phyloP scores from a whole-genome alignment of 1,284 basidiomycete species.

The Tranzscheliella williamsii region DNA sequence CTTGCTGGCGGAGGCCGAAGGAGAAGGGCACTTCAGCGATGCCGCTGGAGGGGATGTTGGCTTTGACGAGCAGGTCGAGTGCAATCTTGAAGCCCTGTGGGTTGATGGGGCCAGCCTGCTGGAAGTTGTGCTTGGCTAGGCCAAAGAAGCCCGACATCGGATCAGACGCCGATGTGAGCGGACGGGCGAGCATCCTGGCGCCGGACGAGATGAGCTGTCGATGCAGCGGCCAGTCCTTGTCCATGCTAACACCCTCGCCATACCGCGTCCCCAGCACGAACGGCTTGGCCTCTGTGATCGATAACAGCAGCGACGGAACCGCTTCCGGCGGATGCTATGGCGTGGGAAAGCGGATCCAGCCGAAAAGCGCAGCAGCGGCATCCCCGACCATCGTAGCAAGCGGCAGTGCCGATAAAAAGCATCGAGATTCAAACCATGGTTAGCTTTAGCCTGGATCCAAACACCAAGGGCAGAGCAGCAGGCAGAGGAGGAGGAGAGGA shows the following conservation, averaged over 20 bases:
- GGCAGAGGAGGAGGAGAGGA: no score
- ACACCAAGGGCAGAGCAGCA: no score
- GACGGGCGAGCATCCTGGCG: constrained; percentile 63
- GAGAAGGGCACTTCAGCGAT: constrained; percentile 37
- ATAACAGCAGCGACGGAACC: constrained; percentile 62
- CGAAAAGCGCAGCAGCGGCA: no score
- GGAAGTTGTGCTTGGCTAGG: constrained; percentile 60
- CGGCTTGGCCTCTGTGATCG: constrained; percentile 57
- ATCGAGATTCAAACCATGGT: no score
- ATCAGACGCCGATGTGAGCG: constrained; percentile 63
- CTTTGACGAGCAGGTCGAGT: constrained; percentile 36
- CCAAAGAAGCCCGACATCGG: constrained; percentile 66
- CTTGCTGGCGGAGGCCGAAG: constrained; percentile 31
- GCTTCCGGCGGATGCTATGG: constrained; percentile 64
- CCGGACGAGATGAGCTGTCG: constrained; percentile 64
- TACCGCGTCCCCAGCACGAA: constrained; percentile 65
- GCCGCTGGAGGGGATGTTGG: constrained; percentile 11
- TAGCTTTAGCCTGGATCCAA: no score
- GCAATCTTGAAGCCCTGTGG: constrained; percentile 43
- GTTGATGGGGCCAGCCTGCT: constrained; percentile 24
- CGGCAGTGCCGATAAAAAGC: no score
- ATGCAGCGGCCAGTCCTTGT: constrained; percentile 65
- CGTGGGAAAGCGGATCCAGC: no score
- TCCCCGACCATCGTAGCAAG: no score
- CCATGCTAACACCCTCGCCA: constrained; percentile 64